phyloP scores from a whole-genome alignment of 2,329 filamentous ascomycete species.

The Sporothrix pallida region DNA sequence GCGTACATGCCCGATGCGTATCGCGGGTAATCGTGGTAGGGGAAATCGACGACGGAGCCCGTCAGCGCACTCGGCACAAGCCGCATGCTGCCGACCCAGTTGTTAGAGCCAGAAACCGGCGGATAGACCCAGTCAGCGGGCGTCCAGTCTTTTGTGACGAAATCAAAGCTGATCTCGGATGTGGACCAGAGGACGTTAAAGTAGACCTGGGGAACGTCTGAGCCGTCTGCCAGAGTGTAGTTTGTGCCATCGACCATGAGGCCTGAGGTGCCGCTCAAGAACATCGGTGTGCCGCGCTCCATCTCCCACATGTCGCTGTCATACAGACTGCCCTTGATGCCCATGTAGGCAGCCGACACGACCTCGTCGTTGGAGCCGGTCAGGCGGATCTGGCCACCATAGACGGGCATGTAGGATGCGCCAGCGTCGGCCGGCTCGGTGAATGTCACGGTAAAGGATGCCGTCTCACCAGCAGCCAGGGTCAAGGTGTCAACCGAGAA shows the following conservation, averaged over 20 bases:
- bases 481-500: constrained; percentile 8
- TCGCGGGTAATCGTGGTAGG: constrained; percentile 24
- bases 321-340: constrained; percentile 36
- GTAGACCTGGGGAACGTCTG: constrained; percentile 34
- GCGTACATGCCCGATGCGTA: not conserved
- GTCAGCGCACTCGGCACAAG: not conserved
- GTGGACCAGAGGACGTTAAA: constrained; percentile 38
- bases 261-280: constrained; percentile 35
- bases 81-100: constrained; percentile 30
- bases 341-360: constrained; percentile 45
- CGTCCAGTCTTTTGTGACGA: constrained; percentile 24
- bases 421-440: constrained; percentile 34
- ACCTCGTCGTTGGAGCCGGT: constrained; percentile 44
- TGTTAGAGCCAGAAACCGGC: constrained; percentile 31
- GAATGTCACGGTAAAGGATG: constrained; percentile 23
- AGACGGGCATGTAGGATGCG: constrained; percentile 43
- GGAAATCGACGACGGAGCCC: constrained; percentile 21
- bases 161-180: constrained; percentile 38
- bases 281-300: constrained; percentile 36
- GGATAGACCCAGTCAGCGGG: constrained; percentile 34
- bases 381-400: constrained; percentile 46
- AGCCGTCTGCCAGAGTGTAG: constrained; percentile 37
- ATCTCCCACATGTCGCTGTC: constrained; percentile 38
- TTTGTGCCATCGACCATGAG: constrained; percentile 35
- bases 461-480: constrained; percentile 26